A percentile compares a stretch with the other conserved stretches of the same genome.
Conservation (phyloP, 768 basidiomycete species). For the Rhodocollybia butyracea region DNA sequence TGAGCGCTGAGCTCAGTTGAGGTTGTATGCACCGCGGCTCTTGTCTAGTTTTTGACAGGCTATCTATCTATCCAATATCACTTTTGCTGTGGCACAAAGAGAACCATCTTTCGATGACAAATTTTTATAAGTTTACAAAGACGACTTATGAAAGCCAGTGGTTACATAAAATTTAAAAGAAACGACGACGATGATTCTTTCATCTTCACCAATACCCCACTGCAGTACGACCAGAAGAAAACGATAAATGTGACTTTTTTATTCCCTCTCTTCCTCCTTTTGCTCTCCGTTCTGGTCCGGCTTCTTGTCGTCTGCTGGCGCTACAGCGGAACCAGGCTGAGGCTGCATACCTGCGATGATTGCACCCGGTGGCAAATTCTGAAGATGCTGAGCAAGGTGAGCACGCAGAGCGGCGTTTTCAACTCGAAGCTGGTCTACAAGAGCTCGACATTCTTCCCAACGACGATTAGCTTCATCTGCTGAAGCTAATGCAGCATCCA, state of each 20-base stretch:
- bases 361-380: slow-evolving; percentile 33
- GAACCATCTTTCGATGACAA: slow-evolving; percentile 3
- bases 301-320: not conserved
- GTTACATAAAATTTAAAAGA: slow-evolving; percentile 2
- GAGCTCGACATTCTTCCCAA: slow-evolving; percentile 87
- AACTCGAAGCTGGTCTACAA: slow-evolving; percentile 83
- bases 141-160: slow-evolving; percentile 3
- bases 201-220: not conserved
- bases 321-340: not conserved
- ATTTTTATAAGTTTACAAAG: not conserved
- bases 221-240: not conserved
- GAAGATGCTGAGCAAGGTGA: slow-evolving; percentile 51
- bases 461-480: slow-evolving; percentile 87
- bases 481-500: slow-evolving; percentile 81
- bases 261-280: not conserved
- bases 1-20: no score
- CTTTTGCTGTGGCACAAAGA: not conserved
- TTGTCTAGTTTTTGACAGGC: not conserved
- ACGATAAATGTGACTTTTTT: not conserved
- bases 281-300: not conserved
- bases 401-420: slow-evolving; percentile 80
- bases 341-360: slow-evolving; percentile 8
- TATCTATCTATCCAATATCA: not conserved
- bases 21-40: no score
- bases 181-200: not conserved